Evolutionary conservation across 1,284 basidiomycete species (phyloP).

Genomic region (Cystobasidium pallidum): DNA sequence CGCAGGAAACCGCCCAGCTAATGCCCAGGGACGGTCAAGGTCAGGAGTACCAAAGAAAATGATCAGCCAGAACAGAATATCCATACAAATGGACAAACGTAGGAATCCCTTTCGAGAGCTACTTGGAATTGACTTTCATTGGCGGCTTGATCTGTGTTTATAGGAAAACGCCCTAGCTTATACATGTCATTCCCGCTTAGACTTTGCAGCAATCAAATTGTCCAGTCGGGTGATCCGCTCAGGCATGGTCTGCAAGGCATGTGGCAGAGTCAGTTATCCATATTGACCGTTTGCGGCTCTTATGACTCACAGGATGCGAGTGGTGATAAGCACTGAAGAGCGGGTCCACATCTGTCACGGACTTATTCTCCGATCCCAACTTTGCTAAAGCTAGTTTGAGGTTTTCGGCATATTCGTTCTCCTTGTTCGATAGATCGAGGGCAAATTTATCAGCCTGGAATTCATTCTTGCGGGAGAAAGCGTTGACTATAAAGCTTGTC

Average conservation of each 20-base stretch:
- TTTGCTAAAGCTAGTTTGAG: slow-evolving; percentile 76
- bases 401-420: slow-evolving; percentile 71
- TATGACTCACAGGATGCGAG: slow-evolving; percentile 37
- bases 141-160: no score
- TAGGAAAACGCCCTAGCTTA: background rate
- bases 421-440: slow-evolving; percentile 63
- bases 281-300: no score
- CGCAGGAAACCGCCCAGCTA: no score
- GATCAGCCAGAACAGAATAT: no score
- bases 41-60: no score
- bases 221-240: slow-evolving; percentile 38
- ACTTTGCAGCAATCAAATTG: slow-evolving; percentile 21
- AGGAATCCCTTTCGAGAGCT: no score
- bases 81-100: no score
- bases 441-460: slow-evolving; percentile 87
- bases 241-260: slow-evolving; percentile 33
- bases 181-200: slow-evolving; percentile 25
- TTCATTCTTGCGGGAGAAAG: slow-evolving; percentile 78
- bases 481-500: slow-evolving; percentile 75
- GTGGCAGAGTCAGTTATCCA: background rate
- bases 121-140: no score
- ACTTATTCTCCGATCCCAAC: slow-evolving; percentile 85
- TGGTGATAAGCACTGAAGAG: slow-evolving; percentile 42
- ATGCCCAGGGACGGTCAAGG: no score
- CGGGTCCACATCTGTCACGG: slow-evolving; percentile 62